phyloP scores from a whole-genome alignment of 352 stramenopile genomes.

The Pythium aristosporum region DNA sequence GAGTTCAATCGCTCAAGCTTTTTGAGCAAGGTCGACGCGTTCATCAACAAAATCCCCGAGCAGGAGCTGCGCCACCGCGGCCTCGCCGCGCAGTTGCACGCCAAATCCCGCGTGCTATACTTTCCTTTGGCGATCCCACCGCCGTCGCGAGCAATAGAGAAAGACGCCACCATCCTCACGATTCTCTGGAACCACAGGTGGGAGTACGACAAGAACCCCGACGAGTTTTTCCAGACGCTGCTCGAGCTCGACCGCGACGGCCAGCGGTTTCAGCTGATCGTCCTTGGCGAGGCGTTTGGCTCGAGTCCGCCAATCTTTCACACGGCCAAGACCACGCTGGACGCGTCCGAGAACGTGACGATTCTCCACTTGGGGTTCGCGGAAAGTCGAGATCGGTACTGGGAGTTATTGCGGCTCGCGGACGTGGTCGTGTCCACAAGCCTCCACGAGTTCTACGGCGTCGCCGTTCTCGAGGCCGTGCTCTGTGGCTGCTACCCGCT shows the following conservation, averaged over 20 bases:
- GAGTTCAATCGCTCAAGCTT: constrained; percentile 43
- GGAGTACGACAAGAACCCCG: constrained; percentile 63
- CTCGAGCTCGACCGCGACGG: constrained; percentile 31
- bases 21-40: constrained; percentile 40
- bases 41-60: constrained; percentile 55
- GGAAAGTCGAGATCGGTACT: constrained; percentile 33
- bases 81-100: constrained; percentile 22
- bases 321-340: constrained; percentile 24
- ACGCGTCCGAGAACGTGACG: constrained; percentile 25
- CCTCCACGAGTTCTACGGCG: constrained; percentile 58
- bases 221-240: constrained; percentile 48
- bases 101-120: constrained; percentile 42
- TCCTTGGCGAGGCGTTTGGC: constrained; percentile 42
- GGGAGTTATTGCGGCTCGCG: constrained; percentile 30
- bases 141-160: background rate
- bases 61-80: constrained; percentile 30
- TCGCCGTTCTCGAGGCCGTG: constrained; percentile 49
- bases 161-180: constrained; percentile 21
- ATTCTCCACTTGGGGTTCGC: constrained; percentile 46
- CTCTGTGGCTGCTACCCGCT: constrained; percentile 47
- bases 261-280: constrained; percentile 35
- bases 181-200: constrained; percentile 58
- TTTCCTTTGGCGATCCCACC: constrained; percentile 36
- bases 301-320: constrained; percentile 34
- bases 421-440: constrained; percentile 60